Evolutionary conservation across 2,329 filamentous ascomycete species (phyloP).

Genomic region (Claviceps africana): DNA sequence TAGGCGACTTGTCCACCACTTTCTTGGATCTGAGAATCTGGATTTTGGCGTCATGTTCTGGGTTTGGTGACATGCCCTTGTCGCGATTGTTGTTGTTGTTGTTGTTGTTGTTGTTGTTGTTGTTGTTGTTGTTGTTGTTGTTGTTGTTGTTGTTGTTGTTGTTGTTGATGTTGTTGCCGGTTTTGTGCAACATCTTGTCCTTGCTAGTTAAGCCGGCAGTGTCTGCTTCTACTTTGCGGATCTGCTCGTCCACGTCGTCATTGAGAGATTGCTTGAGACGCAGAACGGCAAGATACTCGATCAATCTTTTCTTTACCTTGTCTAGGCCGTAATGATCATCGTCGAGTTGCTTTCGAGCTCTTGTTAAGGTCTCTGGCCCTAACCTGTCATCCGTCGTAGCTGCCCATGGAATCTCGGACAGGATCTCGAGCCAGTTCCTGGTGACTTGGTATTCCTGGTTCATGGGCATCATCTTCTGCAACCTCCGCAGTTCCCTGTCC

Average conservation of each 20-base stretch:
- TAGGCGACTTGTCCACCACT: constrained; percentile 89
- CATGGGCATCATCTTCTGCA: constrained; percentile 91
- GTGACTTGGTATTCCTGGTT: constrained; percentile 94
- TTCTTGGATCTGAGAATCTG: constrained; percentile 67
- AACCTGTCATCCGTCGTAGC: constrained; percentile 74
- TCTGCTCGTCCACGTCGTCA: constrained; percentile 65
- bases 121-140: neutral
- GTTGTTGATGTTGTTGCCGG: neutral
- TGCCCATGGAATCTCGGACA: constrained; percentile 89
- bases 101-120: neutral
- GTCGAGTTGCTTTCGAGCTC: constrained; percentile 79
- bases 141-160: neutral
- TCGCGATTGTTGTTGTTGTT: neutral
- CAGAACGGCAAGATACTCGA: constrained; percentile 94
- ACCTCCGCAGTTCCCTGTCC: constrained; percentile 70
- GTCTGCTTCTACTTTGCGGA: constrained; percentile 51
- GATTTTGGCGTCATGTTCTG: constrained; percentile 44
- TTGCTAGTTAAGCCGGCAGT: constrained; percentile 39
- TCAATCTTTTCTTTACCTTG: constrained; percentile 88
- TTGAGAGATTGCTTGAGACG: constrained; percentile 89
- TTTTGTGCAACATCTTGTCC: constrained; percentile 1
- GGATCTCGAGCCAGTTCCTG: constrained; percentile 82
- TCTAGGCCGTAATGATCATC: constrained; percentile 94
- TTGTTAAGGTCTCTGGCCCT: constrained; percentile 61
- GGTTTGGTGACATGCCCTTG: constrained; percentile 2